Base-by-base conservation (phyloP, 768 basidiomycete species). In the Daedalea quercina region DNA sequence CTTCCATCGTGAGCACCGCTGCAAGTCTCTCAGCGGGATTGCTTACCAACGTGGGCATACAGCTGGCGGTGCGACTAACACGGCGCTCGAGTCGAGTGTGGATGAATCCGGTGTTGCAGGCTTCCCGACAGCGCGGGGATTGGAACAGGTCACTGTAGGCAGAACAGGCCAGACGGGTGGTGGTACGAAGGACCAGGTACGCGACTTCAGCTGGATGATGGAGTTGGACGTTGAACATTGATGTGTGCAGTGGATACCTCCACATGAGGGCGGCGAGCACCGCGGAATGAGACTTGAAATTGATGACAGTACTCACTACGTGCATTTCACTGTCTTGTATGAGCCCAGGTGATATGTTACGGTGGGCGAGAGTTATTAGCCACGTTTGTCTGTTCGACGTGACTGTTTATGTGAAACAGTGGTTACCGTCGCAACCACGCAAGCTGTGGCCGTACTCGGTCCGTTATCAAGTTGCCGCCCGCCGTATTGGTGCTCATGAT, bases 51-150 rank as follows among this genome's bases (percentile, higher is more conserved):
- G n/a, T n/a, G n/a, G n/a, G 17, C 15, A 11, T 19, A 31, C 26
- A 52, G 51, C 33, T 20, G 51, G 42, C 19, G 51, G 51, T 15
- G 43, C 44, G 42, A 52, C 51, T 9, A 44, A 19, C 22, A 26
- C 24, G 12, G 6, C 41, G 20, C 17, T 44, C 3, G 43, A 52
- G 17, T 52, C 51, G 9, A 19, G 31, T n/a, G 28, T 45, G 4
- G 35, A 52, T 22, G 51, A 52, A 25, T 52, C 42, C 9, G 44
- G 51, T 13, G 41, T 52, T 7, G 44, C 44, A 28, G 28, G 26
- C 19, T 52, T 45, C 33, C 42, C 51, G 11, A 52, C 33, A 22
- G 44, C 51, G 31, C 12, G 44, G 2, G 51, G 15, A 31, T 33
- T 31, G 28, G 20, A 17, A 11, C 41, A 43, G 23, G 37, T 41